Conservation (phyloP, 805 yeast genomes). For the Candida tammaniensis region DNA sequence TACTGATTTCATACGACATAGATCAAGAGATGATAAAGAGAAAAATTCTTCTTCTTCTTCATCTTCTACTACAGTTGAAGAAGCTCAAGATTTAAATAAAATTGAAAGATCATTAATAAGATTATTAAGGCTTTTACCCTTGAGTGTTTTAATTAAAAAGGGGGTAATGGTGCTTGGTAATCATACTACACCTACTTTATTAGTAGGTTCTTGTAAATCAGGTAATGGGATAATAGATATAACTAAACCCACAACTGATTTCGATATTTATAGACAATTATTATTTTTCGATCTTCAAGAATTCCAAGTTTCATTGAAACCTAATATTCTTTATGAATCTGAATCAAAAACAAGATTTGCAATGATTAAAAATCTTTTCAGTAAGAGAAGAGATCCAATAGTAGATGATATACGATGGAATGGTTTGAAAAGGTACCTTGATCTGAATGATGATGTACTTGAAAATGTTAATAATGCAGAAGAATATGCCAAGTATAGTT, state of each 20-base stretch:
- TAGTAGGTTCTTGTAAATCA: slow-evolving; percentile 57
- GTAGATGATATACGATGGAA: slow-evolving; percentile 48
- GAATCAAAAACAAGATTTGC: slow-evolving; percentile 2
- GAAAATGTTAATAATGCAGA: slow-evolving; percentile 33
- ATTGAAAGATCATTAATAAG: slow-evolving; percentile 13
- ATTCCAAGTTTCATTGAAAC: slow-evolving; percentile 60
- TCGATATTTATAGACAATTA: slow-evolving; percentile 57
- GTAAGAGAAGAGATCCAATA: background rate
- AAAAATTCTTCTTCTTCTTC: slow-evolving; percentile 3
- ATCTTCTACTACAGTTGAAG: background rate
- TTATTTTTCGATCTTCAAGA: slow-evolving; percentile 45
- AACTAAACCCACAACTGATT: slow-evolving; percentile 36
- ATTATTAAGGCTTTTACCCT: slow-evolving; percentile 50
- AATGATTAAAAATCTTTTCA: slow-evolving; percentile 2
- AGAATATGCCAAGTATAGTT: slow-evolving; percentile 83
- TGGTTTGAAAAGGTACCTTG: slow-evolving; percentile 73
- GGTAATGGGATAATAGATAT: slow-evolving; percentile 61
- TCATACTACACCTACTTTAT: slow-evolving; percentile 66
- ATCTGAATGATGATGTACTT: slow-evolving; percentile 28
- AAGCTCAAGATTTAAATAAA: slow-evolving; percentile 2
- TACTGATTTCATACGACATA: slow-evolving; percentile 1
- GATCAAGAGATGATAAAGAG: slow-evolving; percentile 1
- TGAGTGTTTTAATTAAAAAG: slow-evolving; percentile 55
- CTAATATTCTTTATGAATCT: slow-evolving; percentile 66
- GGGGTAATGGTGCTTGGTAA: slow-evolving; percentile 84